Evolutionary conservation across 345 rosid species (phyloP), one percentile per base, ranked within the genome.

Genomic region (Bruguiera parviflora): DNA sequence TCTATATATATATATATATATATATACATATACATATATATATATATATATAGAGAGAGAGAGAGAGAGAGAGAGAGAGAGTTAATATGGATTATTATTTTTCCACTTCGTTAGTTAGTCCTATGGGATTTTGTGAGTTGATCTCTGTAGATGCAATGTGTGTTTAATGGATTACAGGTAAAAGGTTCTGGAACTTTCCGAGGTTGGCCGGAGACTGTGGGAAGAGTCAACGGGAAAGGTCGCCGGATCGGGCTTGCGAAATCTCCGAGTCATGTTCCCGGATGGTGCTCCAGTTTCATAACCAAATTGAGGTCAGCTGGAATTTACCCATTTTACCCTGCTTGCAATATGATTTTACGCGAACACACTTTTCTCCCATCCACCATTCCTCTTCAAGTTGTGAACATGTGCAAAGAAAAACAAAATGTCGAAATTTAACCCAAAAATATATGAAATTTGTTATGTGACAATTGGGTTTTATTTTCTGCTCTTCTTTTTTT

Each of bases 241-340:
- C 84, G 66, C 80, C 80, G 76, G 90, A 83, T 73, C 83, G 84
- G 69, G 66, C 81, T 66, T 78, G 79, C 49, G 82, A 80, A 80
- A 85, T 89, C 78, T 87, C 92, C 7, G 95, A 87, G 70, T 84
- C 87, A n/a, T 89, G 88, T 71, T 87, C 88, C 29, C 88, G 84
- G 70, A 87, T 87, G 90, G 86, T 89, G 32, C 89, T 89, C 61
- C 88, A 87, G 77, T 78, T 87, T 58, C 88, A 77, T 65, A 82
- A 84, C 74, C 92, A 78, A 75, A 68, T 79, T 25, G 87, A 89
- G 92, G 92, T 87, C 46, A 79, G 72, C 53, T 57, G 39, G 16
- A 57, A 58, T 29, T 77, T 71, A 46, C 69, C 27, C 39, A 65
- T 29, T 29, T 63, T 64, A 8, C 51, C 57, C 53, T 4, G 16